Percentiles rank a stretch among this genome's conserved stretches.
Evolutionary conservation across 2,329 filamentous ascomycete genomes (phyloP).

Genomic region (Penicillium decumbens): DNA sequence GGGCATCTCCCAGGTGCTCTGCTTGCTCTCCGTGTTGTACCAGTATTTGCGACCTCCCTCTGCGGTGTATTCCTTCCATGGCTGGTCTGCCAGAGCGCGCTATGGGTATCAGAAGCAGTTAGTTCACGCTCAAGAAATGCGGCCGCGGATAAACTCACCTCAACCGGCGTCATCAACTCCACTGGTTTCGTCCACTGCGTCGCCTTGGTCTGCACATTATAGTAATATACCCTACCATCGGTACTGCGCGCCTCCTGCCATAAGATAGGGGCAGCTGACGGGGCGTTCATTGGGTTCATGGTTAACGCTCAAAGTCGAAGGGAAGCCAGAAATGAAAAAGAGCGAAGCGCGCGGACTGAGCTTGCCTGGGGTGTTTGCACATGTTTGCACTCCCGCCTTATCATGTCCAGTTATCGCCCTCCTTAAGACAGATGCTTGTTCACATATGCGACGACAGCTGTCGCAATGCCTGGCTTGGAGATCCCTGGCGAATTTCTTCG

Average conservation of each 20-base stretch:
- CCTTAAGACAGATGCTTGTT: neutral
- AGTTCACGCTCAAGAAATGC: conserved; percentile 13
- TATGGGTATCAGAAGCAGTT: conserved; percentile 35
- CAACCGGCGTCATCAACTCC: conserved; percentile 76
- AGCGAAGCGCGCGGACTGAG: conserved; percentile 21
- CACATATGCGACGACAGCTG: conserved; percentile 22
- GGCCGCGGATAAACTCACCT: conserved; percentile 52
- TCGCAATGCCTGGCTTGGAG: conserved; percentile 35
- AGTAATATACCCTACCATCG: conserved; percentile 86
- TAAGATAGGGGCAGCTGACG: conserved; percentile 48
- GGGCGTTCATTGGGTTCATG: conserved; percentile 56
- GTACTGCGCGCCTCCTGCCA: conserved; percentile 80
- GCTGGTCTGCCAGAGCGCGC: conserved; percentile 75
- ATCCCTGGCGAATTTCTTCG: conserved; percentile 40
- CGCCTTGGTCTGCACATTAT: conserved; percentile 76
- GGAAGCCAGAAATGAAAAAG: conserved; percentile 18
- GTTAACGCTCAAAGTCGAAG: conserved; percentile 2
- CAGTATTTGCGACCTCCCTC: conserved; percentile 88
- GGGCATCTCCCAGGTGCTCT: conserved; percentile 94
- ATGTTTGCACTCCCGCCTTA: conserved; percentile 23
- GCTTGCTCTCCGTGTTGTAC: conserved; percentile 86
- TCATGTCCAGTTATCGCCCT: conserved; percentile 2
- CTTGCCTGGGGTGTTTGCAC: conserved; percentile 26
- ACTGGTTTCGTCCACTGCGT: conserved; percentile 94
- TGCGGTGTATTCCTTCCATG: conserved; percentile 89